Evolutionary conservation across 2,329 filamentous ascomycete species (phyloP).

Genomic region (Pseudovirgaria hyperparasitica): DNA sequence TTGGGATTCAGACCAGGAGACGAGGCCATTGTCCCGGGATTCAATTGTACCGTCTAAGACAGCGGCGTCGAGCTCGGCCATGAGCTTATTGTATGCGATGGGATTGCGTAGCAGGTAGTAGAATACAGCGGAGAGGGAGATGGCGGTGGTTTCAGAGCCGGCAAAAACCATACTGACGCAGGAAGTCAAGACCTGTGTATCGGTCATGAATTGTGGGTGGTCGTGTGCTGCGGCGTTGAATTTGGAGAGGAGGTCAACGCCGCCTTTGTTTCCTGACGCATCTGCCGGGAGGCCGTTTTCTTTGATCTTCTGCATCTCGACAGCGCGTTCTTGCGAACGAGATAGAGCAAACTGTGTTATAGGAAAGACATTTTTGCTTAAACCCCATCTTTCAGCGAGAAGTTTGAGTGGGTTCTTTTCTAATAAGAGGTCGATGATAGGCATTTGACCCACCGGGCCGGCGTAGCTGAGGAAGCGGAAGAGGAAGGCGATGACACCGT

Average conservation of each 20-base stretch:
- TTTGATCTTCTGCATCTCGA: constrained; percentile 37
- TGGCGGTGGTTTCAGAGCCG: constrained; percentile 69
- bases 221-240: constrained; percentile 57
- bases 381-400: constrained; percentile 51
- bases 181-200: constrained; percentile 56
- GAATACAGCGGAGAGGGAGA: constrained; percentile 57
- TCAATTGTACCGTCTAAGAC: constrained; percentile 36
- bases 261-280: constrained; percentile 18
- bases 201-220: constrained; percentile 59
- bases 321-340: constrained; percentile 52
- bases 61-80: constrained; percentile 50
- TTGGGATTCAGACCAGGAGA: constrained; percentile 58
- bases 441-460: constrained; percentile 64
- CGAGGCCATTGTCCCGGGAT: constrained; percentile 38
- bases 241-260: constrained; percentile 54
- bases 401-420: constrained; percentile 66
- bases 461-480: constrained; percentile 56
- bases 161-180: constrained; percentile 61
- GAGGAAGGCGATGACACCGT: constrained; percentile 57
- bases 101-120: constrained; percentile 61
- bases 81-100: constrained; percentile 39
- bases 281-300: constrained; percentile 23
- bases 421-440: constrained; percentile 54
- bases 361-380: constrained; percentile 57
- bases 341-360: constrained; percentile 59